Base-by-base conservation (phyloP, 495 filamentous ascomycete genomes). In the Haplographium delicatum region DNA sequence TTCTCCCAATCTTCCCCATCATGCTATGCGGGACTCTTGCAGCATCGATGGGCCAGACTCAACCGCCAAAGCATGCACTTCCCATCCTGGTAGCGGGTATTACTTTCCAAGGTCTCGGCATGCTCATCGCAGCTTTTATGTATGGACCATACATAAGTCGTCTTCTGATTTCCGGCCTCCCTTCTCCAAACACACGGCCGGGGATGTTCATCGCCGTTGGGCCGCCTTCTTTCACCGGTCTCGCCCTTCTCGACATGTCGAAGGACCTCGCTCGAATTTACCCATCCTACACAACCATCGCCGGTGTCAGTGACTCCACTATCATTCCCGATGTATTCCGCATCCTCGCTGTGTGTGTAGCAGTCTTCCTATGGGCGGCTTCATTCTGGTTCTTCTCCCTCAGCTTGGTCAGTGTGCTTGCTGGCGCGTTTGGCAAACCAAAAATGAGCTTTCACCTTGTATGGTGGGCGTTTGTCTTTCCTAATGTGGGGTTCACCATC, bases 361-460 rank as follows among this genome's bases (percentile, higher is more conserved):
- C 72, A 1, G 72, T 84, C 4, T 86, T 86, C 49, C 68, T 89
- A 3, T 89, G 85, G 85, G 76, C 77, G 0, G 64, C 88, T 11
- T 79, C 76, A 28, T 72, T 89, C 25, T 89, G 84, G 84, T 88
- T 88, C 68, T 88, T 88, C 62, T 71, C 68, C 27, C 70, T 83
- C 4, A 24, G 37, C 6, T 23, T 58, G 2, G 35, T 58, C 3
- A 78, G 79, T 0, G 59, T 72, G 13, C 62, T 83, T 19, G 76
- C 75, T 1, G 75, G 79, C 9, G 56, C 84, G 18, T 62, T 62
- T 7, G 69, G 73, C 3, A 68, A 74, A 38, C 72, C 71, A 16
- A 69, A 82, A n/a, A 69, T 74, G 39, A 63, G 44, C 30, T 81
- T 81, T 31, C 55, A 72, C 55, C 59, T 80, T 5, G 71, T 69